phyloP scores from a whole-genome alignment of 345 rosid species.

The Chamaenerion angustifolium region DNA sequence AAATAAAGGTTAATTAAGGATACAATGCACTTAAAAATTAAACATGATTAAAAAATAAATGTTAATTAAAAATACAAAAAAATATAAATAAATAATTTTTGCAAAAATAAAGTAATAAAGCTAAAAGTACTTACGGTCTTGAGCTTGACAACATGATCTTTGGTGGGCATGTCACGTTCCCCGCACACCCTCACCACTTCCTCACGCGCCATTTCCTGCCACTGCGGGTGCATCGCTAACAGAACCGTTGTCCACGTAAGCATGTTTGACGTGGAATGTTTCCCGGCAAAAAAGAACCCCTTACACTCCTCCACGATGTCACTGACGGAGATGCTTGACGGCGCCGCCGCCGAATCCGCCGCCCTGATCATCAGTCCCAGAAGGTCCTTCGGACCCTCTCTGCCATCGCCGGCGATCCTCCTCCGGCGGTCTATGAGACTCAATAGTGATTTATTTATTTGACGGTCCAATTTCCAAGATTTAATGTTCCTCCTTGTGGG shows the following conservation, averaged over 20 bases:
- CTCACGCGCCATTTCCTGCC: conserved; percentile 83
- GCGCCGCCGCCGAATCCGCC: conserved; percentile 13
- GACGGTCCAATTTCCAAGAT: conserved; percentile 63
- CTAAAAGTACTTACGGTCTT: conserved; percentile 37
- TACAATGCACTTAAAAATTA: no score
- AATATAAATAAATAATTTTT: no score
- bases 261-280: conserved; percentile 72
- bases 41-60: neutral
- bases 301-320: conserved; percentile 71
- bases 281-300: conserved; percentile 87
- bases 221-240: conserved; percentile 66
- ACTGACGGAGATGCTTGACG: conserved; percentile 5
- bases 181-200: conserved; percentile 68
- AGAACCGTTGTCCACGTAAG: conserved; percentile 78
- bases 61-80: neutral
- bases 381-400: conserved; percentile 28
- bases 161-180: conserved; percentile 60
- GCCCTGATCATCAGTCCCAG: conserved; percentile 50
- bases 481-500: conserved; percentile 57
- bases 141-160: conserved; percentile 59
- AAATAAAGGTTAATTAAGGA: no score
- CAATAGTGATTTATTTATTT: conserved; percentile 45
- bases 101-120: neutral
- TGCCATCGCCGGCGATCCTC: conserved; percentile 1
- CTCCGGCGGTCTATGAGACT: conserved; percentile 40